Percentiles rank a stretch among this genome's conserved stretches.
phyloP scores from a whole-genome alignment of 352 stramenopile species.

The Globisporangium recalcitrans region DNA sequence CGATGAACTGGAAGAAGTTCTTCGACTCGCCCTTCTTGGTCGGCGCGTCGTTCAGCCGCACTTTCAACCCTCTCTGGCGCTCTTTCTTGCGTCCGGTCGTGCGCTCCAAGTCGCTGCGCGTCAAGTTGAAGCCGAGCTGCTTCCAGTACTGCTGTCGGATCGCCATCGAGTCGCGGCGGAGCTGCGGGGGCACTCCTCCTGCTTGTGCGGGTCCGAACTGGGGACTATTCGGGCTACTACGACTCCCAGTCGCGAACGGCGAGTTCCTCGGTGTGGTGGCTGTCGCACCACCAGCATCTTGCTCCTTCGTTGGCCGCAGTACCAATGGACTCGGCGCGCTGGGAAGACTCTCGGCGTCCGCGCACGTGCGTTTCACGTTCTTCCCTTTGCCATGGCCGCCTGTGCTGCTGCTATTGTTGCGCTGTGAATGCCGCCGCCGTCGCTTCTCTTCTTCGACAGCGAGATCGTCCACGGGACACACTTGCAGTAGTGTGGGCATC shows the following conservation, averaged over 20 bases:
- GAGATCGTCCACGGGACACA: conserved; percentile 72
- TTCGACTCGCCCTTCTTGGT: conserved; percentile 38
- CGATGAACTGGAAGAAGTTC: conserved; percentile 78
- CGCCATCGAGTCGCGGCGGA: conserved; percentile 76
- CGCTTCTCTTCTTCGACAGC: conserved; percentile 76
- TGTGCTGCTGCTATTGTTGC: conserved; percentile 17
- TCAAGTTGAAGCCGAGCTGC: conserved; percentile 76
- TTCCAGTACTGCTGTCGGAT: conserved; percentile 87
- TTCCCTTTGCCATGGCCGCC: conserved; percentile 21
- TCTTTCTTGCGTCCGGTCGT: conserved; percentile 58
- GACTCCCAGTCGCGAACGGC: neutral
- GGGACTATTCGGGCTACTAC: neutral
- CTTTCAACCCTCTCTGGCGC: conserved; percentile 66
- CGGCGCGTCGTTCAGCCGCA: conserved; percentile 65
- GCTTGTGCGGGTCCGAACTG: conserved; percentile 1
- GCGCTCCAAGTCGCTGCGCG: conserved; percentile 76
- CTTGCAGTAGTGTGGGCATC: conserved; percentile 59
- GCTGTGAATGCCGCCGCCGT: conserved; percentile 40
- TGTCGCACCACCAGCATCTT: conserved; percentile 13
- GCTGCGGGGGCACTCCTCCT: conserved; percentile 13
- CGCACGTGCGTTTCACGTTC: conserved; percentile 38
- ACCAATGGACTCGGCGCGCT: conserved; percentile 33
- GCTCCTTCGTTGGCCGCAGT: conserved; percentile 10
- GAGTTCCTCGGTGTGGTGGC: conserved; percentile 8
- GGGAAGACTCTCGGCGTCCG: conserved; percentile 59